These are phyloP conservation scores for Xerophyta viscosa DNA, from an alignment of 106 monocot genomes.

Conservation along the genomic window DNA sequence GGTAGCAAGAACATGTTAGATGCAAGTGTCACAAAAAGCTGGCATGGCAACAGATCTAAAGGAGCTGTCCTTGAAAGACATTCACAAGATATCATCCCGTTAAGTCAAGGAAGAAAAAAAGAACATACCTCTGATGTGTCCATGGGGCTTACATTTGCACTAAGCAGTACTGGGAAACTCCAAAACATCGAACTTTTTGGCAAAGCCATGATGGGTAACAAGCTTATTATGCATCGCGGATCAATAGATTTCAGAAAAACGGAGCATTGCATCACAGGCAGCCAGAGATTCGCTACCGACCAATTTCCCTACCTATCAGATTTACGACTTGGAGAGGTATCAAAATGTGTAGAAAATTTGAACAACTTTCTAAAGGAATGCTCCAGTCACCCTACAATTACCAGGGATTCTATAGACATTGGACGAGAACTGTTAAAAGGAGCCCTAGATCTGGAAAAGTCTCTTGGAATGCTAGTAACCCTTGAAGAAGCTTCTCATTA, in stretches of 20 bases:
- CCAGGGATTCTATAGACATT: conserved; percentile 30
- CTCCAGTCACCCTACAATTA: conserved; percentile 20
- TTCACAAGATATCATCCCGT: conserved; percentile 44
- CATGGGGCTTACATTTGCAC: conserved; percentile 61
- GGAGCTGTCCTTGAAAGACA: conserved; percentile 13
- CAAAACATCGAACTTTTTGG: conserved; percentile 40
- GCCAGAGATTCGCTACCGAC: conserved; percentile 1
- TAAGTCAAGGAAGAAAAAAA: conserved; percentile 12
- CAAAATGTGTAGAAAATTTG: conserved; percentile 44
- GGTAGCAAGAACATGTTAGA: conserved; percentile 8
- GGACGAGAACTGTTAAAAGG: conserved; percentile 52
- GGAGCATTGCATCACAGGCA: conserved; percentile 1
- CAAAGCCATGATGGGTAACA: conserved; percentile 8
- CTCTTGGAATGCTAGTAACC: conserved; percentile 51
- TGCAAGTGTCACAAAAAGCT: conserved; percentile 6
- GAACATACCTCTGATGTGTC: conserved; percentile 34
- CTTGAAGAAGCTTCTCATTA: conserved; percentile 58
- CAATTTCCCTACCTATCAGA: conserved; percentile 23
- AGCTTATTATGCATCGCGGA: conserved; percentile 29
- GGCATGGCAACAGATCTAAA: conserved; percentile 13
- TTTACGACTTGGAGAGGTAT: conserved; percentile 42
- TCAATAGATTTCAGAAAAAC: conserved; percentile 13
- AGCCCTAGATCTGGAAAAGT: conserved; percentile 71
- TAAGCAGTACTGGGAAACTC: conserved; percentile 48
- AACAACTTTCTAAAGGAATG: conserved; percentile 50